Conservation (phyloP, 345 rosid species). For the Noccaea caerulescens region DNA sequence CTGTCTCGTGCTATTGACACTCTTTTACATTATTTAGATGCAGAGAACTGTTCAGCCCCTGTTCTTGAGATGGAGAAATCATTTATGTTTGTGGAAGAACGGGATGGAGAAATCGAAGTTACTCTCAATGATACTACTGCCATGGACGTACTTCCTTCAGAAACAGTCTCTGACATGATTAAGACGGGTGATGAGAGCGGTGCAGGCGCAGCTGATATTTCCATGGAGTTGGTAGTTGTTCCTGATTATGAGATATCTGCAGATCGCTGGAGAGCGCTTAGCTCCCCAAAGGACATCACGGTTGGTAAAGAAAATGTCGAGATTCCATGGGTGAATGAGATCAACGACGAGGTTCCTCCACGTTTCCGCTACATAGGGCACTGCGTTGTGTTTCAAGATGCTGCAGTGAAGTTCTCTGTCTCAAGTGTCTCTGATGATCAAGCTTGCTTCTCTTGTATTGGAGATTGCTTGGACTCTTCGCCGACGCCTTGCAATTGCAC, state of each 20-base stretch:
- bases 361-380: conserved; percentile 61
- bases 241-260: conserved; percentile 50
- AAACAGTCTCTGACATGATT: neutral
- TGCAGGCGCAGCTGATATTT: conserved; percentile 21
- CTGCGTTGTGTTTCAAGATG: conserved; percentile 57
- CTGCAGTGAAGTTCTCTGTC: conserved; percentile 61
- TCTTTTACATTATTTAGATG: conserved; percentile 40
- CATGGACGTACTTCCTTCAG: conserved; percentile 1
- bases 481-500: conserved; percentile 58
- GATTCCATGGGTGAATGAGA: conserved; percentile 75
- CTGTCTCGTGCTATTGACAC: neutral
- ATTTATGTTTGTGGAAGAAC: conserved; percentile 33
- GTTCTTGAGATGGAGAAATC: conserved; percentile 37
- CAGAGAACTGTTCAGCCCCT: conserved; percentile 35
- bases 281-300: conserved; percentile 54
- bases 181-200: conserved; percentile 42
- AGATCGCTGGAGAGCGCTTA: conserved; percentile 52
- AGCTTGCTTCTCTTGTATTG: conserved; percentile 64
- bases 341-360: conserved; percentile 54
- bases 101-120: neutral
- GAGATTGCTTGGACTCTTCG: conserved; percentile 56
- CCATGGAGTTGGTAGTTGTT: conserved; percentile 49
- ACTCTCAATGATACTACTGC: neutral
- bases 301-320: conserved; percentile 64
- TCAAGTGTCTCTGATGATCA: conserved; percentile 45